A percentile compares a stretch with the other conserved stretches of the same genome.
Evolutionary conservation across 2,329 filamentous ascomycete genomes (phyloP).

Genomic region (Alternaria sp.): DNA sequence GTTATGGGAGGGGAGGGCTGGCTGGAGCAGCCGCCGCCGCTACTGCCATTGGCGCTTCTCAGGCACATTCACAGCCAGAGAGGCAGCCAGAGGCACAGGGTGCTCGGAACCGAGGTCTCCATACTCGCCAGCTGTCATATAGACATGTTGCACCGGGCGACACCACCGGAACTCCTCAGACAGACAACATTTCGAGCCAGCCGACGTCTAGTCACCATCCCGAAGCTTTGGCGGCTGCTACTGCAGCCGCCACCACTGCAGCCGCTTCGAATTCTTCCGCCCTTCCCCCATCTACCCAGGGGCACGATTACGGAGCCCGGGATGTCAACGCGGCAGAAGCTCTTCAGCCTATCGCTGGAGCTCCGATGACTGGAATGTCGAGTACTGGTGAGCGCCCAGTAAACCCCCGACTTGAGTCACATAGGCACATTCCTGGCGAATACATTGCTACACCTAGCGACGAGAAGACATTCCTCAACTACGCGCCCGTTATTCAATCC

Average conservation of each 20-base stretch:
- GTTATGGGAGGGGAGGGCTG: conserved; percentile 32
- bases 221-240: conserved; percentile 25
- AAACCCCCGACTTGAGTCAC: conserved; percentile 42
- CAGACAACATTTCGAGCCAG: not conserved
- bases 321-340: conserved; percentile 24
- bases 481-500: conserved; percentile 12
- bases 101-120: not conserved
- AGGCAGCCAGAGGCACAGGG: conserved; percentile 11
- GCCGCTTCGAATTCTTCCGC: conserved; percentile 14
- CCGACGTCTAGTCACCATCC: conserved; percentile 19
- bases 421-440: conserved; percentile 43
- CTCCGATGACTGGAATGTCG: not conserved
- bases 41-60: conserved; percentile 31
- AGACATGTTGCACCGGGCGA: not conserved
- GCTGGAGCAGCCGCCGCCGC: conserved; percentile 38
- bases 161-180: not conserved
- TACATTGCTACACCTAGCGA: conserved; percentile 40
- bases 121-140: conserved; percentile 5
- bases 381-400: conserved; percentile 19
- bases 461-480: conserved; percentile 34
- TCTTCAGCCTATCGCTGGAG: not conserved
- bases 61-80: conserved; percentile 8
- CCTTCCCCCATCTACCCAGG: conserved; percentile 4
- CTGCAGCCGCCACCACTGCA: conserved; percentile 20
- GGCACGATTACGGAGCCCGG: conserved; percentile 22